A percentile compares a stretch with the other conserved stretches of the same genome.
Evolutionary conservation across 1,284 basidiomycete genomes (phyloP).

Genomic region (Trametes polyzona): DNA sequence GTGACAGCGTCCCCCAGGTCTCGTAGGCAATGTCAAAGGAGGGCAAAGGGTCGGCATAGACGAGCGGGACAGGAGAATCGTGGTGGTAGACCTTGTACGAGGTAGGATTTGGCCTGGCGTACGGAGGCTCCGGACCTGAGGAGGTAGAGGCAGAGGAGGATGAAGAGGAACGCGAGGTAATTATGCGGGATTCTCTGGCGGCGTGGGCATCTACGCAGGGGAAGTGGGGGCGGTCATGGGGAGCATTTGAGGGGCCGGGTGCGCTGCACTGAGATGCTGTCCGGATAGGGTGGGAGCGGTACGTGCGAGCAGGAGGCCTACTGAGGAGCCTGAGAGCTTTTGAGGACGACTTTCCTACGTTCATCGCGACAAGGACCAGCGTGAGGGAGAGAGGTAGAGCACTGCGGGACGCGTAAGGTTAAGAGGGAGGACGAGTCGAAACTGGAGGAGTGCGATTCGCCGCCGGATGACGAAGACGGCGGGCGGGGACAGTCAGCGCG

Average conservation of each 20-base stretch:
- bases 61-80: slow-evolving; percentile 64
- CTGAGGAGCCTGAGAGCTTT: slow-evolving; percentile 25
- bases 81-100: slow-evolving; percentile 74
- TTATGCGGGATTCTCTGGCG: slow-evolving; percentile 59
- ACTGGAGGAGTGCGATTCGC: not conserved
- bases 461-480: slow-evolving; percentile 14
- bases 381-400: not conserved
- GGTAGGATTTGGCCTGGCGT: slow-evolving; percentile 72
- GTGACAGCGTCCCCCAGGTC: slow-evolving; percentile 92
- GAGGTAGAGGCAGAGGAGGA: slow-evolving; percentile 32
- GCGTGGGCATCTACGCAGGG: slow-evolving; percentile 82
- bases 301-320: slow-evolving; percentile 10
- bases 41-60: slow-evolving; percentile 76
- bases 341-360: slow-evolving; percentile 19
- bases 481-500: not conserved
- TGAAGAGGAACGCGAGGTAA: slow-evolving; percentile 30
- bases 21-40: slow-evolving; percentile 93
- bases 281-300: slow-evolving; percentile 26
- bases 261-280: slow-evolving; percentile 34
- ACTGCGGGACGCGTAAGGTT: not conserved
- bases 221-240: slow-evolving; percentile 51
- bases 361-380: slow-evolving; percentile 20
- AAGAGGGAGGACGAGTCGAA: not conserved
- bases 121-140: slow-evolving; percentile 76
- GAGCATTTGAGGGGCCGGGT: slow-evolving; percentile 22